phyloP scores from a whole-genome alignment of 148 eudicot species.

The Cornus kousa region DNA sequence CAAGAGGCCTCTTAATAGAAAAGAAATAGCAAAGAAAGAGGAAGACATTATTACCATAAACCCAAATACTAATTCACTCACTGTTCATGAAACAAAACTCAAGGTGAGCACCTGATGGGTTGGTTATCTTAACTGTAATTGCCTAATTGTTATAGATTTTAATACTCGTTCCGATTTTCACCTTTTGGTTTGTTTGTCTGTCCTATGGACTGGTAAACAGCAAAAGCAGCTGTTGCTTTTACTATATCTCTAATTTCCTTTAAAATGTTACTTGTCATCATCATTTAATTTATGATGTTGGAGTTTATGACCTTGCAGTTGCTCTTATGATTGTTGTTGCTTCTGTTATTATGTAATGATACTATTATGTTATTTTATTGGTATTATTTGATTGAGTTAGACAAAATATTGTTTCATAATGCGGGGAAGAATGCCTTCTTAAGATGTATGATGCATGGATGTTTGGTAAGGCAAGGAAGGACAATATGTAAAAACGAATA shows the following conservation, averaged over 20 bases:
- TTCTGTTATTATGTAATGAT: background rate
- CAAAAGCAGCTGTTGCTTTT: background rate
- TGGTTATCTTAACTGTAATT: background rate
- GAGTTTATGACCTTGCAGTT: background rate
- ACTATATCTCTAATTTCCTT: background rate
- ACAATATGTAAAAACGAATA: too few relatives aligned
- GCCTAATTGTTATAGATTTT: background rate
- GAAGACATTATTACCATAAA: conserved; percentile 68
- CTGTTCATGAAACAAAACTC: conserved; percentile 77
- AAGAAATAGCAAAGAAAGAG: conserved; percentile 66
- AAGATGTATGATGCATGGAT: background rate
- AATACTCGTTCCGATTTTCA: background rate
- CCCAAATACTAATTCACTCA: conserved; percentile 48
- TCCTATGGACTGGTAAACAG: background rate
- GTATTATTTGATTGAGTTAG: background rate
- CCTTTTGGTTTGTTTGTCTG: background rate
- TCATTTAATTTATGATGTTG: background rate
- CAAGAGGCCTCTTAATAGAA: conserved; percentile 81
- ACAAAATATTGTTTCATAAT: background rate
- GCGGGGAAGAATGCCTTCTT: background rate
- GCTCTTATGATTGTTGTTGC: background rate
- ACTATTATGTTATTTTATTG: background rate
- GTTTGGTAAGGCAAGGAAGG: background rate
- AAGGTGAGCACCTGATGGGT: conserved; percentile 41
- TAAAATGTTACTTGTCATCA: background rate